phyloP scores from a whole-genome alignment of 768 basidiomycete species.

The Sistotremastrum niveocremeum region DNA sequence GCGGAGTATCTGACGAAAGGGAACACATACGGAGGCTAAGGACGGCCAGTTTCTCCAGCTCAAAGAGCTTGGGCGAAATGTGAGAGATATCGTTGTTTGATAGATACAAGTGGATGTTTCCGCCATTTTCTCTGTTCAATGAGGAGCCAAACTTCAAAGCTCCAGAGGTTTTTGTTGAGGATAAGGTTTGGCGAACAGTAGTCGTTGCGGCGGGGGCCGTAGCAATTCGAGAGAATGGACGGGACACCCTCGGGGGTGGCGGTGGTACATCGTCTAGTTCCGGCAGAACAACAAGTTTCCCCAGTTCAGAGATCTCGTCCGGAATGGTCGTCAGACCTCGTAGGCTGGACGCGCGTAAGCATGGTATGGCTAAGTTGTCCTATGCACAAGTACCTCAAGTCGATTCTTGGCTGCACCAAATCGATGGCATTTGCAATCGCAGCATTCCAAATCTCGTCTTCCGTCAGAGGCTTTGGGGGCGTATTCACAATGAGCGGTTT shows the following conservation, averaged over 20 bases:
- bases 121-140: slow-evolving; percentile 24
- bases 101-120: slow-evolving; percentile 41
- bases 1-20: neutral
- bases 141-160: slow-evolving; percentile 19
- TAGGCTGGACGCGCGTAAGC: slow-evolving; percentile 4
- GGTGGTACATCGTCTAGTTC: slow-evolving; percentile 7
- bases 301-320: slow-evolving; percentile 28
- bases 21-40: slow-evolving; percentile 34
- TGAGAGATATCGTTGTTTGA: slow-evolving; percentile 36
- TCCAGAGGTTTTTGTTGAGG: slow-evolving; percentile 13
- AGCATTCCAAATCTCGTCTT: slow-evolving; percentile 35
- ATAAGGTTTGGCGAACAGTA: slow-evolving; percentile 8
- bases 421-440: slow-evolving; percentile 32
- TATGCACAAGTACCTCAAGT: slow-evolving; percentile 34
- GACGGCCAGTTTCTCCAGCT: slow-evolving; percentile 41
- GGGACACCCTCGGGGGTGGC: neutral
- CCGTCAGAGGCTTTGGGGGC: slow-evolving; percentile 4
- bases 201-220: slow-evolving; percentile 8
- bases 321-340: slow-evolving; percentile 39
- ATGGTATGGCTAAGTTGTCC: neutral
- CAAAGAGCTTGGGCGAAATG: slow-evolving; percentile 47
- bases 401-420: slow-evolving; percentile 33
- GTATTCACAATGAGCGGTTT: slow-evolving; percentile 7
- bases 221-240: slow-evolving; percentile 10
- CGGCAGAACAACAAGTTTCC: slow-evolving; percentile 33